Evolutionary conservation across 208 protist species (phyloP).

Genomic region (Trypanosoma avium): DNA sequence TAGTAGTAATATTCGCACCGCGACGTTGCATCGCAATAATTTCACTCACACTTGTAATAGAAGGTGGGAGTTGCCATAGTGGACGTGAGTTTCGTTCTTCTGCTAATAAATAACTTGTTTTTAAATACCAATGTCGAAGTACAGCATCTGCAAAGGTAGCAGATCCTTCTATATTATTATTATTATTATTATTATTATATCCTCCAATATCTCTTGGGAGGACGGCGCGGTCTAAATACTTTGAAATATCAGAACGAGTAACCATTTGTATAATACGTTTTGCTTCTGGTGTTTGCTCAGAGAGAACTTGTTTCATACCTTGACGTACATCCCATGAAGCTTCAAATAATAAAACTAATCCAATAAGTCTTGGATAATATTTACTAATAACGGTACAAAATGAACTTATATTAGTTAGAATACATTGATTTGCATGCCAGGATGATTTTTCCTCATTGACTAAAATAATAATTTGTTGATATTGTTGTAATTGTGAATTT

Average conservation of each 20-base stretch:
- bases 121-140: slow-evolving; percentile 70
- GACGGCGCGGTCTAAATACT: slow-evolving; percentile 44
- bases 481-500: not conserved
- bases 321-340: slow-evolving; percentile 48
- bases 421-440: slow-evolving; percentile 35
- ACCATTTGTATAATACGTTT: slow-evolving; percentile 58
- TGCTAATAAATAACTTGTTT: slow-evolving; percentile 45
- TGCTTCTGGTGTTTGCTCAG: slow-evolving; percentile 26
- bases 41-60: not conserved
- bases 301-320: slow-evolving; percentile 48
- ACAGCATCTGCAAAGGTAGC: slow-evolving; percentile 63
- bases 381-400: slow-evolving; percentile 56
- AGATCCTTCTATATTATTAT: slow-evolving; percentile 20
- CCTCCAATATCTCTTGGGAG: slow-evolving; percentile 54
- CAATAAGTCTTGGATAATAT: slow-evolving; percentile 76
- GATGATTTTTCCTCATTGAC: slow-evolving; percentile 51
- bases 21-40: slow-evolving; percentile 4
- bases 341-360: slow-evolving; percentile 51
- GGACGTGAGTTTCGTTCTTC: slow-evolving; percentile 23
- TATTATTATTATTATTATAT: slow-evolving; percentile 25
- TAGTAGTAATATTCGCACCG: too few species aligned
- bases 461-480: slow-evolving; percentile 66
- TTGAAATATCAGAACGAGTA: slow-evolving; percentile 37
- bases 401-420: slow-evolving; percentile 36
- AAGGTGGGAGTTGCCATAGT: slow-evolving; percentile 30